Evolutionary conservation across 768 basidiomycete genomes (phyloP).

Genomic region (Galerina marginata): DNA sequence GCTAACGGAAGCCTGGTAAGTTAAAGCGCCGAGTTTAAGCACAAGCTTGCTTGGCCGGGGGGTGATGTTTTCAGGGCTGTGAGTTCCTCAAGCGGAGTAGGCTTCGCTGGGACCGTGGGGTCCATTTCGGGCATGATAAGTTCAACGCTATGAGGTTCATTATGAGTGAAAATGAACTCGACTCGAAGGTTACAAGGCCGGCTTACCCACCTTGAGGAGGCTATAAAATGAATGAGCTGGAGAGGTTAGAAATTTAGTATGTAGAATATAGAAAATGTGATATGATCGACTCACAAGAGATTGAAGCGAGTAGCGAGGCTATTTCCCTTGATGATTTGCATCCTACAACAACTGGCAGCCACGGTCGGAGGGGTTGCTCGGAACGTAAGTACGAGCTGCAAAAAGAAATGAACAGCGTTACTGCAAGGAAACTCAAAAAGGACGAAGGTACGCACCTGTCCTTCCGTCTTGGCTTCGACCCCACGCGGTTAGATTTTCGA

Average conservation of each 20-base stretch:
- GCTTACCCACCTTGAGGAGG: constrained; percentile 22
- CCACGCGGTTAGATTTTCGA: constrained; percentile 52
- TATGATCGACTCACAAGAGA: constrained; percentile 29
- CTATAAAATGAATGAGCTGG: constrained; percentile 53
- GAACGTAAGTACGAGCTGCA: constrained; percentile 37
- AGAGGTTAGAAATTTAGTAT: background rate
- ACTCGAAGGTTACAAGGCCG: too few relatives aligned
- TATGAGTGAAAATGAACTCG: background rate
- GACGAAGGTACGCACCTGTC: constrained; percentile 25
- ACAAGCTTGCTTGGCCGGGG: too few relatives aligned
- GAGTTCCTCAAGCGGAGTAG: too few relatives aligned
- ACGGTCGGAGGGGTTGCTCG: constrained; percentile 49
- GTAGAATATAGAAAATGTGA: background rate
- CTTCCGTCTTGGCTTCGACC: constrained; percentile 48
- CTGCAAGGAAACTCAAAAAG: too few relatives aligned
- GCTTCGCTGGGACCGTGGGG: too few relatives aligned
- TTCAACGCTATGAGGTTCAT: too few relatives aligned
- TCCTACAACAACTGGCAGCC: constrained; percentile 41
- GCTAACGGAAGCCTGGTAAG: too few relatives aligned
- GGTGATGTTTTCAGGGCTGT: too few relatives aligned
- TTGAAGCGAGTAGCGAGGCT: constrained; percentile 41
- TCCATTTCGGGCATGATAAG: too few relatives aligned
- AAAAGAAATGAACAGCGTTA: too few relatives aligned
- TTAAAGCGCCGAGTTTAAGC: too few relatives aligned
- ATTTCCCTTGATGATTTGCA: constrained; percentile 53